Evolutionary conservation across 129 eudicot genomes (phyloP).

Genomic region (Artemisia annua): DNA sequence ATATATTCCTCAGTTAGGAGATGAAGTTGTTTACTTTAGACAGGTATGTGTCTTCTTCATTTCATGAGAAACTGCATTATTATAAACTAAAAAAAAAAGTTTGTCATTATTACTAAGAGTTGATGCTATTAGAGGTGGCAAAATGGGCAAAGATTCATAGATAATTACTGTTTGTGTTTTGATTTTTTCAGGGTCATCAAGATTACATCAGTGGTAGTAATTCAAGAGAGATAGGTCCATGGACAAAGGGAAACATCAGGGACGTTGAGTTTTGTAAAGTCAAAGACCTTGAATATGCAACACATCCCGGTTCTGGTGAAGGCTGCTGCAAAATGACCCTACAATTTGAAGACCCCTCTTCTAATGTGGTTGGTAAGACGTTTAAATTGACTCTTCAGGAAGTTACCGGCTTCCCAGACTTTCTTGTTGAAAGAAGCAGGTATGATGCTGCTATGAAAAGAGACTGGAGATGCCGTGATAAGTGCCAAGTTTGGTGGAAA

Average conservation of each 20-base stretch:
- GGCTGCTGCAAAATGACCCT: constrained; percentile 91
- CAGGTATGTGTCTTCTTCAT: constrained; percentile 50
- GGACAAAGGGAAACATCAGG: constrained; percentile 78
- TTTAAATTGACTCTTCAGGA: constrained; percentile 84
- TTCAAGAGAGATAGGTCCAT: constrained; percentile 62
- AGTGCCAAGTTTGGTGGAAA: constrained; percentile 95
- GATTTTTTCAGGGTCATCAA: constrained; percentile 70
- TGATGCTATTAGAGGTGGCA: too few relatives aligned
- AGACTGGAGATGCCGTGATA: constrained; percentile 77
- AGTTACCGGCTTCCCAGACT: constrained; percentile 73
- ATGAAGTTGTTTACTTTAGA: constrained; percentile 81
- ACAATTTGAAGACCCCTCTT: constrained; percentile 59
- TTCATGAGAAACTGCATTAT: background rate
- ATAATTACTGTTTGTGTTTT: background rate
- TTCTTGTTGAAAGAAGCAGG: constrained; percentile 83
- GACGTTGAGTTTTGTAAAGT: constrained; percentile 89
- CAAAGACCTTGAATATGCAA: constrained; percentile 61
- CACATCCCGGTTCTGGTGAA: constrained; percentile 84
- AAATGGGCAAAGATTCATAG: background rate
- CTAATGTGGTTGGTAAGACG: constrained; percentile 61
- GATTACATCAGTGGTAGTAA: constrained; percentile 45
- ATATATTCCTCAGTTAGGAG: constrained; percentile 85
- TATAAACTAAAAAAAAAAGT: too few relatives aligned
- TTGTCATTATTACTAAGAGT: too few relatives aligned
- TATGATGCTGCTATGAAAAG: constrained; percentile 78